phyloP scores from a whole-genome alignment of 75 land plant genomes.

The Sequoia sempervirens region DNA sequence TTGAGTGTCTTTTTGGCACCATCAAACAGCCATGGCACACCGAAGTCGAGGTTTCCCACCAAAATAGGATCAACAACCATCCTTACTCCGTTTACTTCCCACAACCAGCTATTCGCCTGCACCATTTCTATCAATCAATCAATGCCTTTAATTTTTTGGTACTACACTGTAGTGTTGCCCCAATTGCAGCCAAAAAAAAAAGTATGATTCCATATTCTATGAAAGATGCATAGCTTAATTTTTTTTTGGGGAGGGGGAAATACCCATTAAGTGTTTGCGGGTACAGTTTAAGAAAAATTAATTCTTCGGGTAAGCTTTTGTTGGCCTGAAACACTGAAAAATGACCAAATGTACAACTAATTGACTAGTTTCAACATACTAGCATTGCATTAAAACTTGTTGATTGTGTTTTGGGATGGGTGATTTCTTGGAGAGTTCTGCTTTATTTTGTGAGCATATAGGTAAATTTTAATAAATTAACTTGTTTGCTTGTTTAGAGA shows the following conservation, averaged over 20 bases:
- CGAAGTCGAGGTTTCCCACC: constrained; percentile 93
- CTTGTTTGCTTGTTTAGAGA: no score
- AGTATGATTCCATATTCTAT: neutral
- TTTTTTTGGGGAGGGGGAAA: no score
- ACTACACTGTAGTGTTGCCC: neutral
- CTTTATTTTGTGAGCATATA: no score
- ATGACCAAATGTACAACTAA: no score
- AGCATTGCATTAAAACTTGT: no score
- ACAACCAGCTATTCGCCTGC: constrained; percentile 92
- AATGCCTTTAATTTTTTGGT: neutral
- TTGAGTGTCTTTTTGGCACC: constrained; percentile 72
- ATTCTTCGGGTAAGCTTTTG: no score
- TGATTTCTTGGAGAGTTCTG: no score
- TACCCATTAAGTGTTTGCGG: neutral
- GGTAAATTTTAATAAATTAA: no score
- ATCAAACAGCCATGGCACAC: constrained; percentile 86
- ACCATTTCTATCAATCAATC: neutral
- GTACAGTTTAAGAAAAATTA: no score
- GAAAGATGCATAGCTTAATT: neutral
- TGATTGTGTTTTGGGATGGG: no score
- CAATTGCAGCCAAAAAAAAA: neutral
- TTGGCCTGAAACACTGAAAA: no score
- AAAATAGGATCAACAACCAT: constrained; percentile 87
- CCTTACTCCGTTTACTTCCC: constrained; percentile 61
- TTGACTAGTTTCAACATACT: no score